Evolutionary conservation across 2,329 filamentous ascomycete species (phyloP).

Genomic region (Aspergillus luchuensis): DNA sequence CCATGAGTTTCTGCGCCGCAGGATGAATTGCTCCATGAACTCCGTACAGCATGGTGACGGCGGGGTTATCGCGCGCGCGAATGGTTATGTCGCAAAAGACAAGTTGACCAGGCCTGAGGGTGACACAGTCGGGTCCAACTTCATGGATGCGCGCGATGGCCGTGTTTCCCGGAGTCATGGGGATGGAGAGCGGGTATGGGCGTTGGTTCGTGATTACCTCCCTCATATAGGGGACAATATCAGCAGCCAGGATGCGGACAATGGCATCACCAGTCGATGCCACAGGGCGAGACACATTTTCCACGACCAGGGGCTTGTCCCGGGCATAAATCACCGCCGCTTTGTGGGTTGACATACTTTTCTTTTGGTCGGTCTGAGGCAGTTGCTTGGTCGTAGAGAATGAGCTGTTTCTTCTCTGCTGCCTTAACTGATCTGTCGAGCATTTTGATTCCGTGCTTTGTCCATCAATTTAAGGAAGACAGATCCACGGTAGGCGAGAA

Average conservation of each 20-base stretch:
- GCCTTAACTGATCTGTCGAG: too few species aligned
- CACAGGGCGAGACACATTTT: background rate
- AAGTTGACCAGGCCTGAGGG: background rate
- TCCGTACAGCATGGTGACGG: background rate
- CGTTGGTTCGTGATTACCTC: background rate
- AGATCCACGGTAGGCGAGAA: too few species aligned
- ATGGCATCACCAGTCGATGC: background rate
- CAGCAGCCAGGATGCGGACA: constrained; percentile 1
- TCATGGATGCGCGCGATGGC: constrained; percentile 1
- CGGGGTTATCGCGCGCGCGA: constrained; percentile 2
- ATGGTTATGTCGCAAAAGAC: constrained; percentile 7
- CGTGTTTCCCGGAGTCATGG: constrained; percentile 2
- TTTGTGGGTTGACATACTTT: constrained; percentile 2
- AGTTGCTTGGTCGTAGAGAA: too few species aligned
- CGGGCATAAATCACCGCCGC: constrained; percentile 2
- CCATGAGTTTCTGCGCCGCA: constrained; percentile 3
- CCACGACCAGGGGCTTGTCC: constrained; percentile 1
- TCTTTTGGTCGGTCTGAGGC: too few species aligned
- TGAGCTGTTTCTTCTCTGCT: too few species aligned
- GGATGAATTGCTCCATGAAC: background rate
- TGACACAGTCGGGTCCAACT: background rate
- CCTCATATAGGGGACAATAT: constrained; percentile 2
- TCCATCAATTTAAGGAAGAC: too few species aligned
- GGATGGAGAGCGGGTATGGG: background rate
- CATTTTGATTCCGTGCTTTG: too few species aligned